Evolutionary conservation across 2,329 filamentous ascomycete genomes (phyloP), one percentile per base, ranked within the genome.

Genomic region (Sporothrix phasma): DNA sequence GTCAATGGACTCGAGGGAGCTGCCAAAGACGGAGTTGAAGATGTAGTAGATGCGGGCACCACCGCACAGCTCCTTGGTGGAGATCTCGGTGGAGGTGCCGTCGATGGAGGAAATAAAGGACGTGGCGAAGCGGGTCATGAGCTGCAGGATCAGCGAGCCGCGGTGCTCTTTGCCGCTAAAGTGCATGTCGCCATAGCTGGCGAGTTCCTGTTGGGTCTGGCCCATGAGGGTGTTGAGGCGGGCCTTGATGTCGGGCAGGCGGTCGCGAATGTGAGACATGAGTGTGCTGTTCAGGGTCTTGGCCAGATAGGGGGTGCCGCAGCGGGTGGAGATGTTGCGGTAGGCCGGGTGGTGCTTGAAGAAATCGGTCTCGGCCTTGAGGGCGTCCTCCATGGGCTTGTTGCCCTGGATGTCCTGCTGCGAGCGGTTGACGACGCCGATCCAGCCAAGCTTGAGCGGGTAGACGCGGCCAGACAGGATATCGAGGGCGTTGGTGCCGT

Each of bases 31-130:
- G 5, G 92, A 96, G 78, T 97, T 97, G 82, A 97, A 97, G 70
- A 97, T 97, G 77, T 97, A 97, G 79, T 97, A 97, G 72, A 97
- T 97, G 66, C 93, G 86, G 54, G 92, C 92, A 73, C 92, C 92
- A 72, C 92, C 92, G 71, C 92, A 96, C 11, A 97, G 85, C 77
- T 97, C 94, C 77, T 99, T 97, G 43, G 94, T 99, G 19, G 94
- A 97, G 67, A 99, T 99, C 73, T 99, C 93, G 15, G 92, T 96
- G 5, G 93, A 97, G 7, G 94, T 99, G 80, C 94, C 94, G 73
- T 99, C 94, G 67, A 99, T 99, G 13, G 94, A 97, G 5, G 94
- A 93, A 73, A 97, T 97, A 77, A 99, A 99, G 0, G 92, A 96
- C 3, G 91, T 94, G 10, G 94, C 94, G 72, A 99, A 99, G 46